Conservation (phyloP, 495 filamentous ascomycete species). For the Penicillium atrosanguineum region DNA sequence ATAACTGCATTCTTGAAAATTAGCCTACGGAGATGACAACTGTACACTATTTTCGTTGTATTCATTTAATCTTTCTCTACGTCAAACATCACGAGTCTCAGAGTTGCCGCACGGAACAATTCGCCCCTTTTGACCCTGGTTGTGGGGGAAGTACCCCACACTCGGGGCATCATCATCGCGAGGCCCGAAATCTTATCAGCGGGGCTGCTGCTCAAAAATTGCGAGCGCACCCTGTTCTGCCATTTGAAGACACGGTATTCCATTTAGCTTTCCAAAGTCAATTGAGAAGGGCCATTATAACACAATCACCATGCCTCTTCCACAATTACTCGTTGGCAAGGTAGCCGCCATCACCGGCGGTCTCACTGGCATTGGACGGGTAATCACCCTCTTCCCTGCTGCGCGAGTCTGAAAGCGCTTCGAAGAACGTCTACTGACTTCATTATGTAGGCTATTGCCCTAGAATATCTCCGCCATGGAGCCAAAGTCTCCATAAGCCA, state of each 20-base stretch:
- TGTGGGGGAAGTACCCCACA: conserved; percentile 21
- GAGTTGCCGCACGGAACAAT: background rate
- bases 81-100: conserved; percentile 1
- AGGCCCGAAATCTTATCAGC: conserved; percentile 30
- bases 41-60: background rate
- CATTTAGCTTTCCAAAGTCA: background rate
- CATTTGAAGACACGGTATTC: background rate
- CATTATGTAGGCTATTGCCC: conserved; percentile 46
- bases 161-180: conserved; percentile 35
- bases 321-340: conserved; percentile 60
- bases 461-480: conserved; percentile 59
- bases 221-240: background rate
- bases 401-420: background rate
- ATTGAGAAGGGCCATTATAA: background rate
- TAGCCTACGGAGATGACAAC: conserved; percentile 4
- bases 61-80: background rate
- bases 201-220: background rate
- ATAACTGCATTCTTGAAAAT: background rate
- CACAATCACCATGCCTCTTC: conserved; percentile 28
- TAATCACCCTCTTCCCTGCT: background rate
- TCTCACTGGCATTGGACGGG: conserved; percentile 69
- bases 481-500: conserved; percentile 65
- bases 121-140: conserved; percentile 5
- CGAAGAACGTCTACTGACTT: background rate
- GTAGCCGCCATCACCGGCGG: conserved; percentile 69